Percentiles rank a stretch among this genome's conserved stretches.
These are phyloP conservation scores for Trichoderma endophyticum DNA, from an alignment of 2,329 filamentous ascomycete species.

Conservation along the genomic window DNA sequence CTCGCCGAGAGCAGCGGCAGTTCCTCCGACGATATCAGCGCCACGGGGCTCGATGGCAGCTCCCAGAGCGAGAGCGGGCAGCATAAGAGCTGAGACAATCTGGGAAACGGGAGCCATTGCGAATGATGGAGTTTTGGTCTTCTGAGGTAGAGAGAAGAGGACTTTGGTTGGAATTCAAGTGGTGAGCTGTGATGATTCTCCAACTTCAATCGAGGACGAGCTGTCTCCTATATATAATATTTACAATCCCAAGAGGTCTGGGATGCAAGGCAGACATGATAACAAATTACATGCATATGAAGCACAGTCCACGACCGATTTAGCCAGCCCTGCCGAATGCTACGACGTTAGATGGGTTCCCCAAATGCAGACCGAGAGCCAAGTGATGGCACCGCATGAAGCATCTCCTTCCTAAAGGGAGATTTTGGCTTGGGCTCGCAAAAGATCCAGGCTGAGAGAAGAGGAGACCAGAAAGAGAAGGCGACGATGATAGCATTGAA, in stretches of 20 bases:
- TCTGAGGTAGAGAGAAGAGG: background rate
- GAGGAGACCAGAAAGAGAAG: constrained; percentile 9
- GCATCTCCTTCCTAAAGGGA: constrained; percentile 16
- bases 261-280: background rate
- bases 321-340: background rate
- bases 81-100: constrained; percentile 4
- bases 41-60: constrained; percentile 13
- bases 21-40: constrained; percentile 28
- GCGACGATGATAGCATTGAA: background rate
- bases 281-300: background rate
- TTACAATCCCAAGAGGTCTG: background rate
- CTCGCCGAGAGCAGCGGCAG: constrained; percentile 25
- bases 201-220: background rate
- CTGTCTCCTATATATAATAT: background rate
- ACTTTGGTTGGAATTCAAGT: background rate
- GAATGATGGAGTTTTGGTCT: background rate
- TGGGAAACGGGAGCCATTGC: constrained; percentile 9
- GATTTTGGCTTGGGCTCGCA: background rate
- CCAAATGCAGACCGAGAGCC: background rate
- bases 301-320: background rate
- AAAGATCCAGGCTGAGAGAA: constrained; percentile 10
- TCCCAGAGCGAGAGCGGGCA: constrained; percentile 15
- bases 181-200: constrained; percentile 8
- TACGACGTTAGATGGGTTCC: background rate
- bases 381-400: background rate